Evolutionary conservation across 352 stramenopile species (phyloP).

Genomic region (Pelagophyceae sp.): DNA sequence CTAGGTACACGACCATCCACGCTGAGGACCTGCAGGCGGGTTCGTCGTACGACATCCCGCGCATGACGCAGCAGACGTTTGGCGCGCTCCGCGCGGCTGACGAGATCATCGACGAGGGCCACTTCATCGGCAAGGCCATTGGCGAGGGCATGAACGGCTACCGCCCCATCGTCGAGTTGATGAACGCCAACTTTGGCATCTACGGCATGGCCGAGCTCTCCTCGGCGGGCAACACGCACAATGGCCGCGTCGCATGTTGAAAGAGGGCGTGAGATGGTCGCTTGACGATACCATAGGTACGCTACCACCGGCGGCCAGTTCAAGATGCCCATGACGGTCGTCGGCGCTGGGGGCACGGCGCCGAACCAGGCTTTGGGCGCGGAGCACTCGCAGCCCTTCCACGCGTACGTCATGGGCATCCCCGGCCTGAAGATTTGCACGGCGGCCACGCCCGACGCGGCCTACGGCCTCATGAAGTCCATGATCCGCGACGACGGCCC

Average conservation of each 20-base stretch:
- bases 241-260: no score
- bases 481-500: slow-evolving; percentile 78
- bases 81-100: slow-evolving; percentile 63
- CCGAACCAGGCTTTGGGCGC: slow-evolving; percentile 72
- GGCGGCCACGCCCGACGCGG: slow-evolving; percentile 60
- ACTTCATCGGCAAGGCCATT: slow-evolving; percentile 77
- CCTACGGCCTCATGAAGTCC: slow-evolving; percentile 73
- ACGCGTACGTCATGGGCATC: slow-evolving; percentile 80
- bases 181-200: slow-evolving; percentile 84
- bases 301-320: slow-evolving; percentile 72
- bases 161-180: slow-evolving; percentile 74
- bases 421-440: slow-evolving; percentile 76
- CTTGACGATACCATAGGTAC: no score
- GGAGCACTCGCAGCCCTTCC: slow-evolving; percentile 75
- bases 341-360: slow-evolving; percentile 69
- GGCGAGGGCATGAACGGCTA: slow-evolving; percentile 78
- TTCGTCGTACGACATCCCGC: slow-evolving; percentile 74
- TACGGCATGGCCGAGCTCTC: slow-evolving; percentile 71
- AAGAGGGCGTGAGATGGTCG: no score
- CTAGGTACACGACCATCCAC: slow-evolving; percentile 74
- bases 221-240: slow-evolving; percentile 32
- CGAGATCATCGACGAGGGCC: slow-evolving; percentile 80
- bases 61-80: slow-evolving; percentile 73
- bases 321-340: slow-evolving; percentile 76
- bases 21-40: slow-evolving; percentile 72